A percentile compares a stretch with the other conserved stretches of the same genome.
These are phyloP conservation scores for Tilletiaria anomala DNA, from an alignment of 1,284 basidiomycete species.

Conservation along the genomic window DNA sequence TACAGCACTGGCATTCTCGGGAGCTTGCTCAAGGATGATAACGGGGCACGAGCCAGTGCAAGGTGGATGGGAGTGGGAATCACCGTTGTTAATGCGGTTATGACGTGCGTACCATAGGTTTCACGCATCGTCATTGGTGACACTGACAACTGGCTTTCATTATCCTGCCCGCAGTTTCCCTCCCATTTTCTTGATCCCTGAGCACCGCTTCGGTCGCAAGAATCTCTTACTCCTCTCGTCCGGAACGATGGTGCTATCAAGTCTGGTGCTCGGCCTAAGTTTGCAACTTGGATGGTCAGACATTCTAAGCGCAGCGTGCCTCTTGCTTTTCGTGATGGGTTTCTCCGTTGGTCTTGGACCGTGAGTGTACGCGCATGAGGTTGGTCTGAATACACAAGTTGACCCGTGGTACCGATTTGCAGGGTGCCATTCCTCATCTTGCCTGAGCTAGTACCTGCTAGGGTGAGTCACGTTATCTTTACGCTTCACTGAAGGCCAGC, in stretches of 20 bases:
- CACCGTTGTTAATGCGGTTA: constrained; percentile 6
- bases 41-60: constrained; percentile 9
- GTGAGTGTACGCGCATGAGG: background rate
- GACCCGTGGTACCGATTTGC: no score
- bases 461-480: no score
- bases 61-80: constrained; percentile 25
- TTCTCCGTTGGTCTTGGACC: constrained; percentile 84
- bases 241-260: constrained; percentile 54
- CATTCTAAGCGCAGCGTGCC: constrained; percentile 56
- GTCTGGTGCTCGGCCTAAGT: constrained; percentile 56
- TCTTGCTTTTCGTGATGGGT: constrained; percentile 71
- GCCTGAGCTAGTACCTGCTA: constrained; percentile 65
- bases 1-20: constrained; percentile 26
- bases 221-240: constrained; percentile 39
- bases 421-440: constrained; percentile 72
- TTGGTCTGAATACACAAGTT: background rate
- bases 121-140: background rate
- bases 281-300: constrained; percentile 44
- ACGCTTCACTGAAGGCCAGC: no score
- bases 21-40: constrained; percentile 12
- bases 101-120: background rate
- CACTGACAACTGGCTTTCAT: constrained; percentile 43
- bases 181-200: constrained; percentile 61
- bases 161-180: constrained; percentile 60
- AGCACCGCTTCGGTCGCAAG: constrained; percentile 46